Conservation (phyloP, 305 asterid species). For the Fraxinus angustifolia region DNA sequence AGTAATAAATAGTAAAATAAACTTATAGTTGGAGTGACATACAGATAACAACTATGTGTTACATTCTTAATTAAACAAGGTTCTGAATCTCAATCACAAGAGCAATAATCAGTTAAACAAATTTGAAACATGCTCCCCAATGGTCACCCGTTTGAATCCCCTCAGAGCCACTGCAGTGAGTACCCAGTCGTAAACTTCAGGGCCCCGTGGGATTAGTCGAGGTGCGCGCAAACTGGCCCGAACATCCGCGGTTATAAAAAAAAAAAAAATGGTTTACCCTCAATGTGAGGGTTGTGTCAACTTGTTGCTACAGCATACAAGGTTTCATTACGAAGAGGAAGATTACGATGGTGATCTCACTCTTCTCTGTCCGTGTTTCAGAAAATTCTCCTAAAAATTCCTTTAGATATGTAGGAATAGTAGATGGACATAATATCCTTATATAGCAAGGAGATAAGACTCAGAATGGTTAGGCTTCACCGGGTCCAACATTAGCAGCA, state of each 20-base stretch:
- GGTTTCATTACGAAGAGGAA: background rate
- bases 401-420: background rate
- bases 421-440: background rate
- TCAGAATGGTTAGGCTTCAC: background rate
- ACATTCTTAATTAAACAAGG: background rate
- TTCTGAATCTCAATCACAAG: background rate
- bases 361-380: background rate
- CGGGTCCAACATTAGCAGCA: background rate
- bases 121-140: background rate
- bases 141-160: too few species aligned
- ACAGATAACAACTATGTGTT: background rate
- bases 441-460: background rate
- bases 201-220: too few species aligned
- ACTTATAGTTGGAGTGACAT: background rate
- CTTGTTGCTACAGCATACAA: background rate
- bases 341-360: background rate
- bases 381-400: background rate
- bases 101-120: background rate
- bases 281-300: background rate
- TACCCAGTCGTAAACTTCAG: too few species aligned
- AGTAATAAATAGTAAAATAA: background rate
- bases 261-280: background rate
- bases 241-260: too few species aligned
- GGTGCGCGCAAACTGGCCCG: too few species aligned
- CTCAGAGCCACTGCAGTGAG: too few species aligned